These are phyloP conservation scores for Pneumocystis sp. DNA, from an alignment of 1,139 yeast species.

Conservation along the genomic window DNA sequence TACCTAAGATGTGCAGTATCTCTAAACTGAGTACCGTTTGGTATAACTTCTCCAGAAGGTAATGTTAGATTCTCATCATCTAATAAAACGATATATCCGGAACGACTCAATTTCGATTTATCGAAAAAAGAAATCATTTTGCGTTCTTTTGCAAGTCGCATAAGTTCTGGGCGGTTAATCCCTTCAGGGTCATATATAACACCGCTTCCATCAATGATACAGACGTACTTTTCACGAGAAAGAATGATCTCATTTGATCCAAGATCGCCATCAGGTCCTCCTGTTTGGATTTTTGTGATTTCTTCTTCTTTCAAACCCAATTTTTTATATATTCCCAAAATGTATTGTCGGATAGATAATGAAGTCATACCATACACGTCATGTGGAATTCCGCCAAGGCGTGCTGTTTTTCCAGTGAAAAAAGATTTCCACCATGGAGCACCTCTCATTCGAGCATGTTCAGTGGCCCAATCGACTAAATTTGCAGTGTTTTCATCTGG, in stretches of 20 bases:
- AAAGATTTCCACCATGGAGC: conserved; percentile 99
- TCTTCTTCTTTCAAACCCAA: conserved; percentile 43
- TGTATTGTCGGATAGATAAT: conserved; percentile 81
- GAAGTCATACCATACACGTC: conserved; percentile 98
- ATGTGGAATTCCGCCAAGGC: conserved; percentile 94
- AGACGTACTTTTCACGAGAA: conserved; percentile 74
- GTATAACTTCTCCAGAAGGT: conserved; percentile 61
- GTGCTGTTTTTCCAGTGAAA: conserved; percentile 88
- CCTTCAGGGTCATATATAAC: conserved; percentile 87
- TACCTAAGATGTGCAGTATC: conserved; percentile 73
- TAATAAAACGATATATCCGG: conserved; percentile 71
- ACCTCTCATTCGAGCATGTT: conserved; percentile 81
- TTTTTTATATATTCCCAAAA: conserved; percentile 75
- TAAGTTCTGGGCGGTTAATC: conserved; percentile 60
- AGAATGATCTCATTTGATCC: conserved; percentile 78
- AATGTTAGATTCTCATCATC: conserved; percentile 69
- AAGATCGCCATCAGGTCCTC: conserved; percentile 98
- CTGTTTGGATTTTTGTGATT: conserved; percentile 79
- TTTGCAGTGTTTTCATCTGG: conserved; percentile 98
- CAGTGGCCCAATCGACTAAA: conserved; percentile 96
- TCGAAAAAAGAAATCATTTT: conserved; percentile 62
- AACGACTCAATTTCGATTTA: conserved; percentile 44
- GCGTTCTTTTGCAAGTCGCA: conserved; percentile 65
- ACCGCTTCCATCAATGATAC: conserved; percentile 90
- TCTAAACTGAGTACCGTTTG: conserved; percentile 85